These are phyloP conservation scores for Alternaria dauci DNA, from an alignment of 2,329 filamentous ascomycete species.

Conservation along the genomic window DNA sequence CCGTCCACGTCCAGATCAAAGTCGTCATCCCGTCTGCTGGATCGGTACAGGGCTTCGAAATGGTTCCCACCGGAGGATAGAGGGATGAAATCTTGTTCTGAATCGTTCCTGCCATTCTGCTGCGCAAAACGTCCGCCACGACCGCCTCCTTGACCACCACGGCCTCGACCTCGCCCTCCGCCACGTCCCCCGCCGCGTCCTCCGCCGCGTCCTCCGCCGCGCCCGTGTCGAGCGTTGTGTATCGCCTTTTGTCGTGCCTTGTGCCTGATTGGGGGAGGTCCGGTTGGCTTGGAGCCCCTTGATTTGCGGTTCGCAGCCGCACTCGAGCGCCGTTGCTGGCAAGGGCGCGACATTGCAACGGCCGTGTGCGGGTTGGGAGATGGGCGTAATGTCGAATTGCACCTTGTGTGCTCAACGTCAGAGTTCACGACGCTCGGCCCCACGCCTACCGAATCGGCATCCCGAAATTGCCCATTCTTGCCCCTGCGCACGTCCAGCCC, in stretches of 20 bases:
- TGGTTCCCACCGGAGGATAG: conserved; percentile 24
- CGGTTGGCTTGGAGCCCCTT: conserved; percentile 19
- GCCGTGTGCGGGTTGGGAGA: neutral
- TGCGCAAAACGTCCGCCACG: conserved; percentile 18
- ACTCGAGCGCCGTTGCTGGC: conserved; percentile 36
- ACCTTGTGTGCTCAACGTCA: conserved; percentile 14
- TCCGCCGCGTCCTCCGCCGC: conserved; percentile 4
- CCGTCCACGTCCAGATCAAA: conserved; percentile 24
- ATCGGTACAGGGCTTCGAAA: conserved; percentile 26
- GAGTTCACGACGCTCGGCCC: conserved; percentile 18
- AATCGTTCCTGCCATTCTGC: conserved; percentile 8
- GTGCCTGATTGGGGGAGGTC: conserved; percentile 26
- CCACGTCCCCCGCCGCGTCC: neutral
- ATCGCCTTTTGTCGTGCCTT: conserved; percentile 32
- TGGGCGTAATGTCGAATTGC: neutral
- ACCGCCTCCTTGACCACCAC: conserved; percentile 7
- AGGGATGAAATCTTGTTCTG: conserved; percentile 23
- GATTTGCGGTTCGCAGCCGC: conserved; percentile 30
- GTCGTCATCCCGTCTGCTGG: conserved; percentile 21
- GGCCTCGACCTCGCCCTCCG: conserved; percentile 1
- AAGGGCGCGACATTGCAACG: conserved; percentile 35
- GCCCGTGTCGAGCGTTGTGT: conserved; percentile 26
- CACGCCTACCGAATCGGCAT: conserved; percentile 9
- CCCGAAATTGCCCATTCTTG: conserved; percentile 1
- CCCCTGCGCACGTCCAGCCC: neutral